A percentile compares a stretch with the other conserved stretches of the same genome.
phyloP scores from a whole-genome alignment of 2,329 filamentous ascomycete species.

The Lojkania enalia region DNA sequence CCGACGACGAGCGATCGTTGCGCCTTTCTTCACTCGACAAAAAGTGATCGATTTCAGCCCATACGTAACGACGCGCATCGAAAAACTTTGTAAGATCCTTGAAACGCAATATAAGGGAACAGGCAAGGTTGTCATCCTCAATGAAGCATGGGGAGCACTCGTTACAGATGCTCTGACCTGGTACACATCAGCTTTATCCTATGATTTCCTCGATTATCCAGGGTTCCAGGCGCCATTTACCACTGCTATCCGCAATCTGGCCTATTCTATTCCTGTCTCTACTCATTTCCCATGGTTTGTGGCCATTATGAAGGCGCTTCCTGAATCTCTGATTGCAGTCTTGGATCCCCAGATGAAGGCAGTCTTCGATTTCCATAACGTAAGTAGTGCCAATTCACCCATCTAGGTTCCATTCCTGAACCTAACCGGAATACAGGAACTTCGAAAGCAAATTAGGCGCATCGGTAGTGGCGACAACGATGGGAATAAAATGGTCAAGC shows the following conservation, averaged over 20 bases:
- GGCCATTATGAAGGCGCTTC: background rate
- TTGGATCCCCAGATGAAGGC: background rate
- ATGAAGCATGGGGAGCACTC: constrained; percentile 19
- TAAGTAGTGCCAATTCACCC: background rate
- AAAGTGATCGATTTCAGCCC: background rate
- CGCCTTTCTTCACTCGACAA: background rate
- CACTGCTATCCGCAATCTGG: background rate
- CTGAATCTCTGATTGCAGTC: background rate
- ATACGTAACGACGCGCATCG: background rate
- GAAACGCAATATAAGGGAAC: constrained; percentile 1
- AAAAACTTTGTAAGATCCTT: background rate
- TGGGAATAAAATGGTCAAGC: background rate
- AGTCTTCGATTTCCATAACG: background rate
- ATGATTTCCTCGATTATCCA: background rate
- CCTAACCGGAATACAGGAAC: too few species aligned
- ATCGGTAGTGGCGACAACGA: background rate
- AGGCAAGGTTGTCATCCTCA: constrained; percentile 17
- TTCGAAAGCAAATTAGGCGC: background rate
- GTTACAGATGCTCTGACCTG: constrained; percentile 31
- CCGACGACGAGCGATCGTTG: background rate
- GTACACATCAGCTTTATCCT: constrained; percentile 21
- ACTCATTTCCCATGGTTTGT: background rate
- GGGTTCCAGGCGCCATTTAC: background rate
- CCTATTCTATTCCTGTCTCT: background rate
- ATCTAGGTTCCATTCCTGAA: background rate